A percentile compares a stretch with the other conserved stretches of the same genome.
These are phyloP conservation scores for Rhododendron ferrugineum DNA, from an alignment of 148 eudicot species.

Conservation along the genomic window DNA sequence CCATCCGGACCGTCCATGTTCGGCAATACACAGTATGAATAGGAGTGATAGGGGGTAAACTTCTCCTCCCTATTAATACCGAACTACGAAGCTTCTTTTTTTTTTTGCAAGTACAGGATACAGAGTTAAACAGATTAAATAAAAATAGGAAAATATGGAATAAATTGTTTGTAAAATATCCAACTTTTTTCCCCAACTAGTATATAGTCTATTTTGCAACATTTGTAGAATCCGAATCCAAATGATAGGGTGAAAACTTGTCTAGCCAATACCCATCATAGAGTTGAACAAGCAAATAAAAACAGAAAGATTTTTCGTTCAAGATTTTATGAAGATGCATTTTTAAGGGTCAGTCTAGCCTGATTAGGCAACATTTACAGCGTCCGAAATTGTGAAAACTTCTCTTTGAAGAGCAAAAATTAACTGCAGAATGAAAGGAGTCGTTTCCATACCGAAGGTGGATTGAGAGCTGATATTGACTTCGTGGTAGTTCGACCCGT, in stretches of 20 bases:
- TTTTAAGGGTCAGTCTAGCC: neutral
- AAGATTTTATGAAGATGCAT: neutral
- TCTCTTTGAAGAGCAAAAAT: neutral
- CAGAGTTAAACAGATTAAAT: neutral
- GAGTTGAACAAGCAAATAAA: neutral
- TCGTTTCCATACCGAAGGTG: conserved; percentile 51
- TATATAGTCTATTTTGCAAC: neutral
- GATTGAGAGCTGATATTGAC: conserved; percentile 68
- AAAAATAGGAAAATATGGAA: neutral
- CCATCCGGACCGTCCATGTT: no score
- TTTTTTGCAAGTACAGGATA: neutral
- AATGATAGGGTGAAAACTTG: neutral
- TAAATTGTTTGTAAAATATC: neutral
- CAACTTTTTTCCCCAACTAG: neutral
- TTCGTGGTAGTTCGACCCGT: conserved; percentile 61
- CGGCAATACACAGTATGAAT: neutral
- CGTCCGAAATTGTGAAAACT: neutral
- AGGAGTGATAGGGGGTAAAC: neutral
- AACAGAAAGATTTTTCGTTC: neutral
- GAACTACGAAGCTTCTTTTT: neutral
- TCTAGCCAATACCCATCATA: neutral
- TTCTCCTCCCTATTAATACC: neutral
- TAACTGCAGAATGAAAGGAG: neutral
- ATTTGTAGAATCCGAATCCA: neutral
- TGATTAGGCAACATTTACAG: neutral